Percentiles rank a stretch among this genome's conserved stretches.
Conservation (phyloP, 257 asterid genomes). For the Ehretia macrophylla region DNA sequence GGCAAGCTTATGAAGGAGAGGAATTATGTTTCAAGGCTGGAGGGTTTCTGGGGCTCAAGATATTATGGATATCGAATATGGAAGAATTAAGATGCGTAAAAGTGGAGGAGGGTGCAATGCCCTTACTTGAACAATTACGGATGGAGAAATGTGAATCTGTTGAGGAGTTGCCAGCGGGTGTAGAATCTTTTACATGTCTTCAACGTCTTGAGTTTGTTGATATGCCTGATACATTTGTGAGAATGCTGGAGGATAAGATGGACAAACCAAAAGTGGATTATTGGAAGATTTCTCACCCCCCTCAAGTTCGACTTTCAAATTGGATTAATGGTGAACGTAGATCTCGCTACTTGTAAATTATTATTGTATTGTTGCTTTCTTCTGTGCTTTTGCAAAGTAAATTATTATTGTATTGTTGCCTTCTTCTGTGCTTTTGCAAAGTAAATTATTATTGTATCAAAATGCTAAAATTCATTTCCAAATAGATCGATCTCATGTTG, state of each 20-base stretch:
- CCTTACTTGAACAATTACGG: slow-evolving; percentile 21
- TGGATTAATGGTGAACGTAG: neutral
- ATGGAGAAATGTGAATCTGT: neutral
- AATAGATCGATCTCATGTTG: too few relatives aligned
- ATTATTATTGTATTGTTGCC: neutral
- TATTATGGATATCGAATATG: slow-evolving; percentile 10
- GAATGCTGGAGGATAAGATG: neutral
- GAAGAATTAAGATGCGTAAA: slow-evolving; percentile 13
- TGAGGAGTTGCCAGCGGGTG: slow-evolving; percentile 3
- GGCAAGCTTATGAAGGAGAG: slow-evolving; percentile 25
- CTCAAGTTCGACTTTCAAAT: neutral
- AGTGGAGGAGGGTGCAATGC: slow-evolving; percentile 28
- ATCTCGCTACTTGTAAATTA: neutral
- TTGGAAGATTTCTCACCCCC: neutral
- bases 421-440: neutral
- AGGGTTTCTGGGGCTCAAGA: slow-evolving; percentile 27
- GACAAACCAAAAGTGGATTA: neutral
- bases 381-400: neutral
- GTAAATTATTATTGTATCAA: neutral
- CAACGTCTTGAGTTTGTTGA: neutral
- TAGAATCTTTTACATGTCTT: slow-evolving; percentile 5
- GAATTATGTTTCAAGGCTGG: slow-evolving; percentile 25
- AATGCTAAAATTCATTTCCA: too few relatives aligned
- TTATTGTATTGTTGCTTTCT: neutral
- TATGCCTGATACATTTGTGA: neutral